A percentile compares a stretch with the other conserved stretches of the same genome.
These are phyloP conservation scores for Millerago galiae DNA, from an alignment of 805 yeast genomes.

Conservation along the genomic window DNA sequence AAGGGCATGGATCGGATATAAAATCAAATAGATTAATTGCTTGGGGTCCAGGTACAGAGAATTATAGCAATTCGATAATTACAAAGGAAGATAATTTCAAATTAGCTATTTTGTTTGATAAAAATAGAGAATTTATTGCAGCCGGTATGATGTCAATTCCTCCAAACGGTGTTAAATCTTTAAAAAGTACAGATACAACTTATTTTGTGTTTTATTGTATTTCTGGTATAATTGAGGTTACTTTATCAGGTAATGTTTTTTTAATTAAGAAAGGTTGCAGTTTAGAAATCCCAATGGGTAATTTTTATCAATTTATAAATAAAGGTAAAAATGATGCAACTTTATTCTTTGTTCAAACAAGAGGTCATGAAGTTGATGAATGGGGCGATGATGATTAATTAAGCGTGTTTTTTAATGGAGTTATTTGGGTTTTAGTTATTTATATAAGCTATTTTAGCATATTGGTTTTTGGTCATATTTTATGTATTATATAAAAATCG, in stretches of 20 bases:
- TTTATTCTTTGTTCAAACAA: constrained; percentile 70
- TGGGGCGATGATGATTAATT: constrained; percentile 13
- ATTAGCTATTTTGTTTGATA: constrained; percentile 58
- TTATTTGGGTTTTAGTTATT: neutral
- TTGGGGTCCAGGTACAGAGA: constrained; percentile 54
- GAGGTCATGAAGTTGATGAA: constrained; percentile 23
- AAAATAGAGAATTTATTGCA: constrained; percentile 57
- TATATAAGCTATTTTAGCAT: neutral
- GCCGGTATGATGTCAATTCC: constrained; percentile 71
- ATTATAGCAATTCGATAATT: constrained; percentile 33
- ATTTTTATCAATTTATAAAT: constrained; percentile 63
- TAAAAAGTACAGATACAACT: constrained; percentile 53
- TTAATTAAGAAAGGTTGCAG: constrained; percentile 67
- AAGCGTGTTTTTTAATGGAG: neutral
- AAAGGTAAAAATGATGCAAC: constrained; percentile 51
- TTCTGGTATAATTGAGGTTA: constrained; percentile 63
- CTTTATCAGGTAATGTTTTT: constrained; percentile 51
- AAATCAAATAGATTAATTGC: constrained; percentile 47
- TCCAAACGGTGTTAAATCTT: constrained; percentile 49
- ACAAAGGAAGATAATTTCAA: constrained; percentile 48
- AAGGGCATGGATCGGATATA: constrained; percentile 41
- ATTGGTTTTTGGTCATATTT: neutral
- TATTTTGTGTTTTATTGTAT: constrained; percentile 72
- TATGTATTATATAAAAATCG: neutral
- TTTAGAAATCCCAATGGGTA: constrained; percentile 75